Evolutionary conservation across 75 land plant species (phyloP).

Genomic region (Pinus taeda): DNA sequence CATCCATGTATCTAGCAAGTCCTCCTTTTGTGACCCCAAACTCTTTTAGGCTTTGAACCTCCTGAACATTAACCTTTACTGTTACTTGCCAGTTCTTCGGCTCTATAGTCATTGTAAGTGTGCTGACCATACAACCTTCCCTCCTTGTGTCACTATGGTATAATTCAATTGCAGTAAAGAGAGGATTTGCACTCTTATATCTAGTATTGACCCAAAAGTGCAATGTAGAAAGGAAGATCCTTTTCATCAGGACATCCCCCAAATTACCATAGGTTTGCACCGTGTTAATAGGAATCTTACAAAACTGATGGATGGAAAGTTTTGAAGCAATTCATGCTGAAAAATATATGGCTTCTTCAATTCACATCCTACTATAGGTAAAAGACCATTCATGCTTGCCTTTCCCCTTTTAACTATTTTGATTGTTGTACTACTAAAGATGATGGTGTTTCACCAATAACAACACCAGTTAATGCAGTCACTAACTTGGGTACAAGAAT

Average conservation of each 20-base stretch:
- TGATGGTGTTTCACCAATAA: conserved; percentile 41
- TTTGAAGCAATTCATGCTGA: conserved; percentile 97
- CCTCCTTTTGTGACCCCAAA: no score
- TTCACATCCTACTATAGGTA: conserved; percentile 47
- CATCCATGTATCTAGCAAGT: no score
- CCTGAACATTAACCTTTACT: conserved; percentile 92
- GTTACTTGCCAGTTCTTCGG: conserved; percentile 89
- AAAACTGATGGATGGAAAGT: conserved; percentile 93
- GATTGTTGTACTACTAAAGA: conserved; percentile 21
- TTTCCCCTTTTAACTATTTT: conserved; percentile 49
- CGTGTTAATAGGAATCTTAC: conserved; percentile 91
- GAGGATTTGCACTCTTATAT: conserved; percentile 99
- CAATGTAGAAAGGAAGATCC: conserved; percentile 91
- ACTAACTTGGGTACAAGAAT: conserved; percentile 75
- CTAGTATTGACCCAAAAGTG: conserved; percentile 96
- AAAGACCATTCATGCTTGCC: conserved; percentile 93
- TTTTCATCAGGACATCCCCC: conserved; percentile 90
- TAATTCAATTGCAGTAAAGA: conserved; percentile 90
- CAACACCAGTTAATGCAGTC: conserved; percentile 46
- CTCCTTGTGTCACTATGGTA: conserved; percentile 99
- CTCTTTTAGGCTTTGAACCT: conserved; percentile 34
- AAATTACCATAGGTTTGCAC: conserved; percentile 82
- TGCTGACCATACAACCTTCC: conserved; percentile 97
- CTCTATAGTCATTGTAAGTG: conserved; percentile 93
- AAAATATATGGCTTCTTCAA: conserved; percentile 73